Evolutionary conservation across 1,284 basidiomycete genomes (phyloP).

Genomic region (Boletus semigastroideus): DNA sequence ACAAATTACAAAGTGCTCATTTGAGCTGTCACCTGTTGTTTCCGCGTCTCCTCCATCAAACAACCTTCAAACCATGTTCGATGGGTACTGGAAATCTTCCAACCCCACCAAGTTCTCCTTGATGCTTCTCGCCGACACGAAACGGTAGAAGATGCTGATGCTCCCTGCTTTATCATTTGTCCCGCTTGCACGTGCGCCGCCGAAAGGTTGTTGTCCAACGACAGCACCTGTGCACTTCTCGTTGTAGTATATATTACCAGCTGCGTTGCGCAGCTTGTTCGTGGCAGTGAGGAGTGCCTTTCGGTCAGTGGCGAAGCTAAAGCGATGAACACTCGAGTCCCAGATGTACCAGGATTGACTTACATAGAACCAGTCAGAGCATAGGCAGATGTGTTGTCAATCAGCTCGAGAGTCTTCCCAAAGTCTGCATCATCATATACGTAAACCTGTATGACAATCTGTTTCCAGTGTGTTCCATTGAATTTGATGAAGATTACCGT

Average conservation of each 20-base stretch:
- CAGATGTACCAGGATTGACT: slow-evolving; percentile 30
- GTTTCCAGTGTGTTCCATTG: slow-evolving; percentile 6
- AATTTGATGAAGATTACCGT: slow-evolving; percentile 54
- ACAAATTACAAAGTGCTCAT: background rate
- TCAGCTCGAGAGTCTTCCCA: slow-evolving; percentile 83
- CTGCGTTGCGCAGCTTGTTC: slow-evolving; percentile 80
- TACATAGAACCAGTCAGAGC: slow-evolving; percentile 90
- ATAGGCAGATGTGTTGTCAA: slow-evolving; percentile 88
- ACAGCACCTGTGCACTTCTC: slow-evolving; percentile 96
- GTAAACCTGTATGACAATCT: slow-evolving; percentile 54
- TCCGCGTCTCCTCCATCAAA: background rate
- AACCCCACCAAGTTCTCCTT: slow-evolving; percentile 92
- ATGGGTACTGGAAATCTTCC: slow-evolving; percentile 80
- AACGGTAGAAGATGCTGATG: slow-evolving; percentile 87
- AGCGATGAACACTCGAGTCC: background rate
- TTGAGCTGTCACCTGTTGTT: background rate
- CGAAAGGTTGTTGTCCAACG: slow-evolving; percentile 96
- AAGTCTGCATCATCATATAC: slow-evolving; percentile 84
- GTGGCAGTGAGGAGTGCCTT: slow-evolving; percentile 74
- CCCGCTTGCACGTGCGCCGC: slow-evolving; percentile 89
- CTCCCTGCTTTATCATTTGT: slow-evolving; percentile 99
- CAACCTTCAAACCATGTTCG: slow-evolving; percentile 65
- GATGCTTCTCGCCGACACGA: slow-evolving; percentile 88
- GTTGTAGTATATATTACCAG: slow-evolving; percentile 93
- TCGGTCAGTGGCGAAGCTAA: slow-evolving; percentile 77